Conservation (phyloP, 2,329 filamentous ascomycete genomes). For the Rhynchosporium agropyri region DNA sequence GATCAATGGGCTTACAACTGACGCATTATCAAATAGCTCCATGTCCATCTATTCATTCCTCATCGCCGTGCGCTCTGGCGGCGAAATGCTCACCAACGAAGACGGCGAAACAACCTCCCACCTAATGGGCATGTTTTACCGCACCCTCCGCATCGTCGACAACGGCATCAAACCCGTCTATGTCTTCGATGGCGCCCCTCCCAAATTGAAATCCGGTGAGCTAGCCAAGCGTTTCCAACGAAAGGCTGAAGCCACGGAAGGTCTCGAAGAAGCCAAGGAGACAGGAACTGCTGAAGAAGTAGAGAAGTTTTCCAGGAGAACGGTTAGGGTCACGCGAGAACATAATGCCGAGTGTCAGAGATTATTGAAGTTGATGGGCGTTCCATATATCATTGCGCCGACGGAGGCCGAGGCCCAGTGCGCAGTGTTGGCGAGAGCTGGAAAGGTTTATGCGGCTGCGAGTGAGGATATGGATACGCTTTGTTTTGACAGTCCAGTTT, state of each 20-base stretch:
- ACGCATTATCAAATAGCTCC: conserved; percentile 58
- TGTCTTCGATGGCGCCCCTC: conserved; percentile 95
- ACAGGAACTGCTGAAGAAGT: conserved; percentile 96
- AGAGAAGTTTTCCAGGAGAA: conserved; percentile 93
- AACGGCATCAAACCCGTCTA: conserved; percentile 99
- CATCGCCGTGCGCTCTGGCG: conserved; percentile 94
- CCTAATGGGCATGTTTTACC: conserved; percentile 99
- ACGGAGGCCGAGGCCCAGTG: conserved; percentile 98
- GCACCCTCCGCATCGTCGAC: conserved; percentile 95
- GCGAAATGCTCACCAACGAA: conserved; percentile 94
- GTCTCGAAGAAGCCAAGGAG: conserved; percentile 93
- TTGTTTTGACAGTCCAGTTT: conserved; percentile 89
- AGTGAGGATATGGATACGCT: conserved; percentile 99
- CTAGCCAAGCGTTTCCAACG: conserved; percentile 94
- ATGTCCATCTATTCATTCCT: conserved; percentile 99
- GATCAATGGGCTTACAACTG: not conserved
- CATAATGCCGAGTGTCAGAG: conserved; percentile 95
- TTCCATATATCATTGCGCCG: conserved; percentile 91
- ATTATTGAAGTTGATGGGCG: conserved; percentile 90
- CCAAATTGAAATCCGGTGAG: conserved; percentile 96
- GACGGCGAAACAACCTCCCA: conserved; percentile 96
- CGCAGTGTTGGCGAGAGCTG: conserved; percentile 82
- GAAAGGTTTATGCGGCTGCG: conserved; percentile 95
- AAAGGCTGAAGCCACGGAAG: conserved; percentile 88
- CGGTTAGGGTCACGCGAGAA: conserved; percentile 92